Evolutionary conservation across 2,329 filamentous ascomycete genomes (phyloP).

Genomic region (Incumbomyces lentus): DNA sequence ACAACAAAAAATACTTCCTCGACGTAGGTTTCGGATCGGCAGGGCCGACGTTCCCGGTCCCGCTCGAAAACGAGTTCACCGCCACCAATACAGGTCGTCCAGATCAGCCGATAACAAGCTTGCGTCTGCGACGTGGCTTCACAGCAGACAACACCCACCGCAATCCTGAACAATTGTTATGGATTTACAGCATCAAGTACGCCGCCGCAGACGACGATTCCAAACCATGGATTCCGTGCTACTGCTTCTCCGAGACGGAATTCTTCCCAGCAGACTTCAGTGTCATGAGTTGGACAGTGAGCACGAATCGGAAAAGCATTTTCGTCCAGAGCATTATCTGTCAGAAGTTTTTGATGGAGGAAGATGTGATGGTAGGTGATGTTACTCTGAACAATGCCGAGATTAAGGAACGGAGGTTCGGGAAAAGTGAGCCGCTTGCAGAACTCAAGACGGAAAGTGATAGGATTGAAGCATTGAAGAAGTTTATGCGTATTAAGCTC

Average conservation of each 20-base stretch:
- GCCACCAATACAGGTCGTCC: background rate
- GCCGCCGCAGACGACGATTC: slow-evolving; percentile 21
- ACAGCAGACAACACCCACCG: slow-evolving; percentile 9
- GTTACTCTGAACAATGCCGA: slow-evolving; percentile 41
- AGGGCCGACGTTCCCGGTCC: slow-evolving; percentile 21
- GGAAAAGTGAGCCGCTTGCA: slow-evolving; percentile 39
- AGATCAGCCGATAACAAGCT: background rate
- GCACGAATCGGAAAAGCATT: slow-evolving; percentile 38
- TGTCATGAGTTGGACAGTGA: slow-evolving; percentile 49
- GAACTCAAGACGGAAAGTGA: slow-evolving; percentile 43
- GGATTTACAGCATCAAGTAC: slow-evolving; percentile 55
- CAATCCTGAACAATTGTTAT: slow-evolving; percentile 37
- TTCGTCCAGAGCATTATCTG: slow-evolving; percentile 47
- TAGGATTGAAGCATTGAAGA: slow-evolving; percentile 41
- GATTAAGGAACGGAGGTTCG: slow-evolving; percentile 45
- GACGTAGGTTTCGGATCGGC: slow-evolving; percentile 19
- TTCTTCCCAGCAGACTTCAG: slow-evolving; percentile 53
- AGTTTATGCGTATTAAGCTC: slow-evolving; percentile 45
- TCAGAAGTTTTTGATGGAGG: slow-evolving; percentile 44
- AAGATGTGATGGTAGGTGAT: slow-evolving; percentile 42
- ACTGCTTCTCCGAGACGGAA: slow-evolving; percentile 57
- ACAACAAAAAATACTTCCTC: slow-evolving; percentile 32
- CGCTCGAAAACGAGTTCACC: slow-evolving; percentile 12
- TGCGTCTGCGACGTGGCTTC: slow-evolving; percentile 9
- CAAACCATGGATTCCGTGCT: slow-evolving; percentile 48